Percentiles rank a stretch among this genome's conserved stretches.
Evolutionary conservation across 192 early-diverging fungal species (phyloP).

Genomic region (Backusella tuberculispora): DNA sequence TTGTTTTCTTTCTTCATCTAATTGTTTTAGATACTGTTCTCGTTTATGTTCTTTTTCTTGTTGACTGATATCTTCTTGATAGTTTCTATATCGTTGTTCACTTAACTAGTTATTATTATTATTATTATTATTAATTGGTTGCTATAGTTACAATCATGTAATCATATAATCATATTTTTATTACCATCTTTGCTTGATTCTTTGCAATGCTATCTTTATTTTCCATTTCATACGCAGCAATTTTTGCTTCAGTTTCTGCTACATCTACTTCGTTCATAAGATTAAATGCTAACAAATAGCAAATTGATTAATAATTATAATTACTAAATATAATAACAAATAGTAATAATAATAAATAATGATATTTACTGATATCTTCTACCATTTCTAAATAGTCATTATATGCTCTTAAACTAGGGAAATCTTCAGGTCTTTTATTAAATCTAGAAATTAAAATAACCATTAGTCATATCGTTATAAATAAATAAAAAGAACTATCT

Average conservation of each 20-base stretch:
- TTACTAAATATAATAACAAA: slow-evolving; percentile 18
- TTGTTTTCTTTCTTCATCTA: slow-evolving; percentile 70
- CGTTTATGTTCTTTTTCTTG: slow-evolving; percentile 55
- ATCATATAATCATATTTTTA: slow-evolving; percentile 23
- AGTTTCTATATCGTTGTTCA: slow-evolving; percentile 53
- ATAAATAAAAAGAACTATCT: neutral
- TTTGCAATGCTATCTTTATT: slow-evolving; percentile 79
- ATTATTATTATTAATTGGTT: neutral
- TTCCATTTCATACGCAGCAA: slow-evolving; percentile 76
- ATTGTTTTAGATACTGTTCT: slow-evolving; percentile 72
- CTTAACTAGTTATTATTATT: slow-evolving; percentile 50
- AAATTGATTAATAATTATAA: neutral
- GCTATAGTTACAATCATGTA: neutral
- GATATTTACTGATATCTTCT: slow-evolving; percentile 74
- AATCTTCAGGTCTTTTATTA: slow-evolving; percentile 94
- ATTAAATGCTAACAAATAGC: slow-evolving; percentile 65
- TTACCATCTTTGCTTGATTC: slow-evolving; percentile 68
- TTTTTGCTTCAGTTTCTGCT: slow-evolving; percentile 74
- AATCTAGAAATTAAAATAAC: slow-evolving; percentile 48
- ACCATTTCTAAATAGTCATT: slow-evolving; percentile 94
- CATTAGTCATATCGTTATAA: neutral
- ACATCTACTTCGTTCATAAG: slow-evolving; percentile 88
- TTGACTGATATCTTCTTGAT: slow-evolving; percentile 54
- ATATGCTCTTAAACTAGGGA: slow-evolving; percentile 70
- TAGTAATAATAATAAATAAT: neutral